phyloP scores from a whole-genome alignment of 1,284 basidiomycete genomes.

The Irpex sp. region DNA sequence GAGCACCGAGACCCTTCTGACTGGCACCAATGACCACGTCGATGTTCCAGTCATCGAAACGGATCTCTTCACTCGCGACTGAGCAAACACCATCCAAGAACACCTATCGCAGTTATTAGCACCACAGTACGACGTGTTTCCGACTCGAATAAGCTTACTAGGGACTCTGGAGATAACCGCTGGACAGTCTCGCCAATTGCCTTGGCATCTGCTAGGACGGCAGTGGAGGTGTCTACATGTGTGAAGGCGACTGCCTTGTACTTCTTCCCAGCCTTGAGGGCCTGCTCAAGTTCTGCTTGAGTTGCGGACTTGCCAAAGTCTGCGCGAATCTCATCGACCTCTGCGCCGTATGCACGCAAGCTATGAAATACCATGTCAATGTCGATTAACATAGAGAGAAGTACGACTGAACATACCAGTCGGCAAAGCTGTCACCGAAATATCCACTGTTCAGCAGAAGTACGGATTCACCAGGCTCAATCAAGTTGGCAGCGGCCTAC shows the following conservation, averaged over 20 bases:
- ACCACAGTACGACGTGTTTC: too few relatives aligned
- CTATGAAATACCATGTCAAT: slow-evolving; percentile 32
- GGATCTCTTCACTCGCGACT: slow-evolving; percentile 94
- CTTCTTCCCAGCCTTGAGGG: slow-evolving; percentile 67
- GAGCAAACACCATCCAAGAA: slow-evolving; percentile 93
- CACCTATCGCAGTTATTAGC: slow-evolving; percentile 38
- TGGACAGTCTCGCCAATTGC: slow-evolving; percentile 73
- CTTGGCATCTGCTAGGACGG: slow-evolving; percentile 84
- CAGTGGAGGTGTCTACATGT: slow-evolving; percentile 92
- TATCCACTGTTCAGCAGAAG: slow-evolving; percentile 85
- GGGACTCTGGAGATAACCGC: slow-evolving; percentile 79
- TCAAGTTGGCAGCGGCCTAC: slow-evolving; percentile 76
- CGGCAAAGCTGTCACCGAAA: slow-evolving; percentile 83
- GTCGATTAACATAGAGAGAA: too few relatives aligned
- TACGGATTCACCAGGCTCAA: slow-evolving; percentile 76
- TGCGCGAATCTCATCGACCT: slow-evolving; percentile 84
- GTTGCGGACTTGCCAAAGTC: slow-evolving; percentile 76
- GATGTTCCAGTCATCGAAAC: slow-evolving; percentile 90
- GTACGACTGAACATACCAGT: slow-evolving; percentile 46
- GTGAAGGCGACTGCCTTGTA: slow-evolving; percentile 93
- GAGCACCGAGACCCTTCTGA: slow-evolving; percentile 93
- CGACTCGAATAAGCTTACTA: slow-evolving; percentile 40
- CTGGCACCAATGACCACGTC: slow-evolving; percentile 89
- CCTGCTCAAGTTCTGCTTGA: slow-evolving; percentile 60
- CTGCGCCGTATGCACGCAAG: slow-evolving; percentile 84